Base-by-base conservation (phyloP, 805 yeast genomes). In the Saturnispora quitensis region DNA sequence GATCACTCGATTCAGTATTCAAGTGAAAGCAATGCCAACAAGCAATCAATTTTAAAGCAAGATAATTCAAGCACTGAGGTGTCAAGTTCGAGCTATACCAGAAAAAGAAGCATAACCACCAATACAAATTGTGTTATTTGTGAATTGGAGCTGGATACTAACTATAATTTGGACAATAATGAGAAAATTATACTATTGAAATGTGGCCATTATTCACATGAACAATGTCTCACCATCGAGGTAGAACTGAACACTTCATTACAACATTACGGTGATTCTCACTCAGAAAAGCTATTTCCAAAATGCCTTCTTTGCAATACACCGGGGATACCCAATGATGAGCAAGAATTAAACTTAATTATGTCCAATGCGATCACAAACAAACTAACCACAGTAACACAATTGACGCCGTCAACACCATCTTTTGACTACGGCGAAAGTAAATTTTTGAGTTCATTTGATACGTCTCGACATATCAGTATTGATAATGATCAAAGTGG, bases 201-300 rank as follows among this genome's bases (percentile, higher is more conserved):
- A 40, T 82, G 89, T 64, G 76, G 74, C 1, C 86, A 82, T 60
- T 63, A 68, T 43, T 68, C 74, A 40, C 89, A 82, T 60, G 82
- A 78, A 48, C 78, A 80, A 51, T 82, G 89, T 60, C 68, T 81
- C 15, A 53, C 66, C 3, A 61, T 79, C 7, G 69, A 69, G 22
- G 61, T 73, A 59, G 72, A 67, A 43, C 55, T 60, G 22, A 54
- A 54, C 47, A 40, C 50, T 5, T 25, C 49, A 4, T 17, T 52
- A 8, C 25, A 51, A 4, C 22, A 18, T 9, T 55, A 55, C 18
- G 44, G 47, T 18, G 31, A 48, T 2, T 46, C 48, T 4, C 24
- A 52, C 1, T 13, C 51, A 4, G 55, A 58, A 7, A 55, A 59
- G 5, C 8, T 36, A 33, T 60, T 64, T 35, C 68, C 70, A 1